These are phyloP conservation scores for Paecilomyces sp. DNA, from an alignment of 2,329 filamentous ascomycete species.

Conservation along the genomic window DNA sequence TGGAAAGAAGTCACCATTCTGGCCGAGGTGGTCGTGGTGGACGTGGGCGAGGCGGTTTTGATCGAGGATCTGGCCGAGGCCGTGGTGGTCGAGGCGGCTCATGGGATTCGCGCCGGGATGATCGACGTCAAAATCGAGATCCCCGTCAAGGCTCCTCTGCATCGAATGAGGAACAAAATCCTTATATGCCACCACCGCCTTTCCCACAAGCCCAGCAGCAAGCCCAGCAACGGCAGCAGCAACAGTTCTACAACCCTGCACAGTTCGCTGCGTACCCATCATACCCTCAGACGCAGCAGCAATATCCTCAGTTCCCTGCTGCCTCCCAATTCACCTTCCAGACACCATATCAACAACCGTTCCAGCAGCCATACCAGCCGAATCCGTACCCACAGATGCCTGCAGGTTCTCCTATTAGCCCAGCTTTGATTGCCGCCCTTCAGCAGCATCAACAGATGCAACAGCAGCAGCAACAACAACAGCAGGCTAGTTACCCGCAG, in stretches of 20 bases:
- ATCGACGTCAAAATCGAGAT: constrained; percentile 18
- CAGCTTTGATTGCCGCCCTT: constrained; percentile 47
- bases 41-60: constrained; percentile 40
- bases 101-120: constrained; percentile 16
- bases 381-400: constrained; percentile 34
- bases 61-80: constrained; percentile 28
- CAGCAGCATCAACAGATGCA: constrained; percentile 38
- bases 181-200: constrained; percentile 8
- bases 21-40: constrained; percentile 34
- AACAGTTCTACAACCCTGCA: constrained; percentile 15
- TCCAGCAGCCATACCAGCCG: constrained; percentile 33
- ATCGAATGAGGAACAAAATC: constrained; percentile 6
- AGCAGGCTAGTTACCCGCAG: constrained; percentile 12
- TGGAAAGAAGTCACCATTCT: constrained; percentile 22
- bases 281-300: constrained; percentile 27
- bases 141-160: constrained; percentile 5
- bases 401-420: constrained; percentile 49
- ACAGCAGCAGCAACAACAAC: constrained; percentile 18
- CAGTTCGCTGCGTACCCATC: constrained; percentile 19
- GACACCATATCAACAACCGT: constrained; percentile 31
- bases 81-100: constrained; percentile 26
- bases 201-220: constrained; percentile 14
- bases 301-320: constrained; percentile 24
- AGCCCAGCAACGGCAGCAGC: constrained; percentile 14
- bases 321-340: constrained; percentile 30